These are phyloP conservation scores for Pelargonium fulgidum DNA, from an alignment of 441 rosid species.

Conservation along the genomic window DNA sequence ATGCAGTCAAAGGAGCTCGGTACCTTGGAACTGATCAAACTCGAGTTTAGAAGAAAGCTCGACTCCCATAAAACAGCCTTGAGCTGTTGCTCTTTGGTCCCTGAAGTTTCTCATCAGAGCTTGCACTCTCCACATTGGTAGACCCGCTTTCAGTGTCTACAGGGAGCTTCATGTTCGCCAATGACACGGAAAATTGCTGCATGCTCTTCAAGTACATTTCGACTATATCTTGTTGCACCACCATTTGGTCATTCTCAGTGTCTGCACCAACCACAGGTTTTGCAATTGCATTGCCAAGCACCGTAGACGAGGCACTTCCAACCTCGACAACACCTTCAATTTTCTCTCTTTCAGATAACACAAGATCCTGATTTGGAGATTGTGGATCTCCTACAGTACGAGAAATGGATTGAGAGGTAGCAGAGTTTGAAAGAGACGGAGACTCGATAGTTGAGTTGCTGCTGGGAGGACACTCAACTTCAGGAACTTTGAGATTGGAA, in stretches of 20 bases:
- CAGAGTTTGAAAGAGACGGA: neutral
- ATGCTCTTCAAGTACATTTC: constrained; percentile 1
- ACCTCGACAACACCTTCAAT: no score
- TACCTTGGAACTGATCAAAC: neutral
- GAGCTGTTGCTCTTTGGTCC: neutral
- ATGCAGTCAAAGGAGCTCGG: no score
- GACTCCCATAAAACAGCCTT: neutral
- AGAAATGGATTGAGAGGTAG: neutral
- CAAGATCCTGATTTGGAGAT: neutral
- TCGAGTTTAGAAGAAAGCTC: neutral
- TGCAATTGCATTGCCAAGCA: no score
- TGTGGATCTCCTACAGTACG: no score
- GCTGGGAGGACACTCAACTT: neutral
- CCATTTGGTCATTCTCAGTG: neutral
- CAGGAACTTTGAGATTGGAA: neutral
- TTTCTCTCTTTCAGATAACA: neutral
- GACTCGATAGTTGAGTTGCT: neutral
- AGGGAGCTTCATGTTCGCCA: neutral
- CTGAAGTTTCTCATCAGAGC: neutral
- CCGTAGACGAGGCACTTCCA: no score
- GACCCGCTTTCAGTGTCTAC: neutral
- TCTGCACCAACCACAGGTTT: neutral
- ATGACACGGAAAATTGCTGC: neutral
- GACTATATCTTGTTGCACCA: neutral
- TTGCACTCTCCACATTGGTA: neutral